Evolutionary conservation across 306 rosid species (phyloP), one percentile per base, ranked within the genome.

Genomic region (Trifolium repens): DNA sequence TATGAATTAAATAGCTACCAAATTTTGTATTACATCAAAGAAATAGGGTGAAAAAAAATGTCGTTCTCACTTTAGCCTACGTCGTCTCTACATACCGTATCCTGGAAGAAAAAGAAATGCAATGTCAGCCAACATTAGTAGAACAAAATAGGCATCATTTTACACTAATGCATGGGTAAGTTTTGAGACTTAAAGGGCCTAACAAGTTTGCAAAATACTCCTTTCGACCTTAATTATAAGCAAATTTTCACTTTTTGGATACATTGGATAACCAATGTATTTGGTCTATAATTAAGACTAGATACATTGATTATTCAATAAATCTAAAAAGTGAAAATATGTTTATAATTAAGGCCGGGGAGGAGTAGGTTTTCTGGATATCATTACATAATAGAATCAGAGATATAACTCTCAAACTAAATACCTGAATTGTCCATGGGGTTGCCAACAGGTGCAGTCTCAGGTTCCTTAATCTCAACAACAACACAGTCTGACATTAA

Each of bases 401-500:
- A 22, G 1, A 22, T 22, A 22, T 22, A 22, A 22, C 1, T 22
- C 1, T 22, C 5, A 19, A 66, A 55, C 73, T 66, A 74, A 75
- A 16, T 71, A 92, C 98, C 98, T 85, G 99, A 92, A 66, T 72
- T 79, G 87, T 96, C 99, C 99, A 96, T 96, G 61, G 99, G 99
- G 82, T 83, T 92, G 12, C 96, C 99, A 3, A 83, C 91, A 42
- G 92, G 77, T 30, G 72, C 88, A 42, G 86, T 30, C 63, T 96
- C 99, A 0, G 98, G 99, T 83, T 96, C 99, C 86, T 96, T 96
- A 14, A 96, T 96, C 89, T 96, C 99, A 44, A 92, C 99, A 74
- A 96, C 99, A 40, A 96, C 99, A 66, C 99, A 96, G 44, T 96
- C 99, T 6, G 99, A 96, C 99, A 96, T 96, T 59, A 96, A 80